Percentiles rank a stretch among this genome's conserved stretches.
Conservation (phyloP, 768 basidiomycete genomes). For the Trichaptum fuscoviolaceum region DNA sequence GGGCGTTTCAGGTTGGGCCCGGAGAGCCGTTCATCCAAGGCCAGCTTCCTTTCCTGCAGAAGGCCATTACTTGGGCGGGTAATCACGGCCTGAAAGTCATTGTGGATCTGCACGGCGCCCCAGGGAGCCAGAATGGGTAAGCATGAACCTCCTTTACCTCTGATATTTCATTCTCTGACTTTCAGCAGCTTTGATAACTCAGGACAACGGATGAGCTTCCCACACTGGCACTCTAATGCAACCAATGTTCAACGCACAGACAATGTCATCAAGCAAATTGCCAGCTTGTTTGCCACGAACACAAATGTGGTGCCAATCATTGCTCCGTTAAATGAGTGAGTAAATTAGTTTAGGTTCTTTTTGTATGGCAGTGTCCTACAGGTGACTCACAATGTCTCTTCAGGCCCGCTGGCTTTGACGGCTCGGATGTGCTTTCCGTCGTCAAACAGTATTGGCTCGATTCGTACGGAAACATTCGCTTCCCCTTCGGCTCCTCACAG, state of each 20-base stretch:
- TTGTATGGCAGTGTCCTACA: not conserved
- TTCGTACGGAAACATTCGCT: slow-evolving; percentile 36
- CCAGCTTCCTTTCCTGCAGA: slow-evolving; percentile 62
- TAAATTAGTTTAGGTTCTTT: slow-evolving; percentile 4
- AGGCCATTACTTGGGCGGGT: slow-evolving; percentile 67
- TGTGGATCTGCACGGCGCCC: slow-evolving; percentile 74
- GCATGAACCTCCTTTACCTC: slow-evolving; percentile 13
- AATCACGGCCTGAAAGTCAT: slow-evolving; percentile 73
- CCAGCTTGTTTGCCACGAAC: slow-evolving; percentile 51
- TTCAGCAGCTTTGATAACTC: slow-evolving; percentile 71
- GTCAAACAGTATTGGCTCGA: slow-evolving; percentile 64
- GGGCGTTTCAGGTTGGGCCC: slow-evolving; percentile 76
- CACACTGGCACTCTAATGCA: slow-evolving; percentile 64
- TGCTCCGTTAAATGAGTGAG: slow-evolving; percentile 75
- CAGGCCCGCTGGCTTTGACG: slow-evolving; percentile 72
- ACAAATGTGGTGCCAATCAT: slow-evolving; percentile 57
- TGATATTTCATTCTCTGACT: not conserved
- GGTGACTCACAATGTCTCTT: not conserved
- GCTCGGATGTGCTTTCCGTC: slow-evolving; percentile 42
- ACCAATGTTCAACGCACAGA: slow-evolving; percentile 66
- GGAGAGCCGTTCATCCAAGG: slow-evolving; percentile 80
- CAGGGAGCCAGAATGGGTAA: slow-evolving; percentile 82
- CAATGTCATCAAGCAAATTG: slow-evolving; percentile 56
- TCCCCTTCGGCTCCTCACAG: slow-evolving; percentile 37
- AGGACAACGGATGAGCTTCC: slow-evolving; percentile 55